Evolutionary conservation across 2,329 filamentous ascomycete species (phyloP), one percentile per base, ranked within the genome.

Genomic region (Pseudogymnoascus sp.): DNA sequence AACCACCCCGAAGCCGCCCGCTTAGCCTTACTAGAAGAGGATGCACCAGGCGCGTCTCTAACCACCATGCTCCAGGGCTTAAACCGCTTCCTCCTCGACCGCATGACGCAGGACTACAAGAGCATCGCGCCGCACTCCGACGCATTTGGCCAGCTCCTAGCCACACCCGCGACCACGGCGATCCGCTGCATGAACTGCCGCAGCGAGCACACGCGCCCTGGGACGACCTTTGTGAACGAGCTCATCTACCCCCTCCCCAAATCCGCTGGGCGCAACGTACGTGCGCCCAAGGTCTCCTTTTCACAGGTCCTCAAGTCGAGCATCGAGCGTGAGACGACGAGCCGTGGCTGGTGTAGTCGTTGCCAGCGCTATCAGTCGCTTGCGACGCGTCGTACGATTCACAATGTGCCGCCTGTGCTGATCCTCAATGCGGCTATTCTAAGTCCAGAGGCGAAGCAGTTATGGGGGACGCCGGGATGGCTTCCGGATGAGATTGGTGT

Each of bases 401-500:
- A 91, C 68, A 87, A 83, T 42, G 83, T 96, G 65, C 93, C 95
- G 0, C 83, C 86, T 33, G 90, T 97, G n/a, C 75, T 99, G 66
- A 89, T 96, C 78, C 82, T 99, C 26, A 97, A 97, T 72, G 90
- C 91, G 0, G 85, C 90, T 10, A 88, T 90, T 42, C 85, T 82
- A 4, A 88, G 79, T 53, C 83, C 86, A 2, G 89, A 93, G 67
- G 85, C 91, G 37, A 88, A 88, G 69, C 83, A 89, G 64, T 81
- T 96, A 15, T 99, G 96, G 96, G 86, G 90, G 1, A 91, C 87
- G 11, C 91, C 91, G 0, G 91, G 90, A 15, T 99, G 93, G 88
- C 80, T 99, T 11, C 95, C 95, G 0, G 89, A 95, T 71, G 92
- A 97, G 73, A 93, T 99, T 70, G 95, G 95, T 38, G 85, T 99